Evolutionary conservation across 225 moss, liverwort and hornwort species (phyloP), one percentile per base, ranked within the genome.

Genomic region (Pseudoscleropodium purum): DNA sequence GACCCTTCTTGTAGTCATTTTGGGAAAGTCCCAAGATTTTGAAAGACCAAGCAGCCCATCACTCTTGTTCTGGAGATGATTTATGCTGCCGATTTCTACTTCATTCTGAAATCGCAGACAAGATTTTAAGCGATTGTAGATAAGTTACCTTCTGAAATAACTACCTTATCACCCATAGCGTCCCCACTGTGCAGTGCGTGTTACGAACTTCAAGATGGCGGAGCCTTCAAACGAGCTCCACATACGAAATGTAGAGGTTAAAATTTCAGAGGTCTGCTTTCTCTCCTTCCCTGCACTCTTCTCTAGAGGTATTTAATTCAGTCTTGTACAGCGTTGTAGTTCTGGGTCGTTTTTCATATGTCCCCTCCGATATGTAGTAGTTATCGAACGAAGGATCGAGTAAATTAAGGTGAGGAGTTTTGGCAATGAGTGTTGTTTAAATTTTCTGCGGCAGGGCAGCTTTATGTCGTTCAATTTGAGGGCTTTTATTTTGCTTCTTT

Each of bases 191-290:
- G 89, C 93, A 94, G 93, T 72, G 82, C 87, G 69, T 61, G 56
- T 75, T n/a, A 66, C 80, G 45, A 91, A 88, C 76, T 64, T 89
- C 87, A 94, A 92, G 85, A 98, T 98, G 98, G 96, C 96, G 27
- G 96, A 98, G 89, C 95, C 96, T 83, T 97, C 97, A 47, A 95
- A 93, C 87, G 97, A 96, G 75, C 96, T 96, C 47, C 97, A 96
- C 82, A 91, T 96, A 78, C 94, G 94, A 86, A 96, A 91, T 87
- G 94, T 95, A 83, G 96, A 96, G 69, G 94, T 97, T 70, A 92
- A 94, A 91, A 94, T 97, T 91, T 92, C 97, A 61, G 98, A 98
- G 98, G 97, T 98, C 49, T 60, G 82, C 34, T 87, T 87, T 90
- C 59, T 88, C 43, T 69, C 68, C 89, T 78, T 63, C 52, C 64